Percentiles rank a stretch among this genome's conserved stretches.
Conservation (phyloP, 73 alveolate genomes). For the Paramecium primaurelia region DNA sequence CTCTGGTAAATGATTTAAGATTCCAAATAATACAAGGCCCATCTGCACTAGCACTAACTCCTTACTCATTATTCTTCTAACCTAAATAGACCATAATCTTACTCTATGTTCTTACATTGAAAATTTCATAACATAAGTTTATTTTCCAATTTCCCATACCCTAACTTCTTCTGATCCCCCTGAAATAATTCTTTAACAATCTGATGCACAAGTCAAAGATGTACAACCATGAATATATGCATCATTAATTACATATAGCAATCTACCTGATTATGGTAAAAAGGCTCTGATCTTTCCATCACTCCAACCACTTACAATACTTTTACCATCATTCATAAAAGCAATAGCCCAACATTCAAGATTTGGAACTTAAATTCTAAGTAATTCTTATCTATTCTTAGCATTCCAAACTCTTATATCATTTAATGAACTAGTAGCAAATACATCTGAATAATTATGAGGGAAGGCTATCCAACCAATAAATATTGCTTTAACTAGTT, state of each 20-base stretch:
- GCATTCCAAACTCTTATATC: conserved; percentile 97
- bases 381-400: conserved; percentile 78
- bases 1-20: conserved; percentile 83
- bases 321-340: conserved; percentile 87
- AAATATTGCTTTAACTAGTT: conserved; percentile 66
- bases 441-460: conserved; percentile 81
- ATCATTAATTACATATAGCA: conserved; percentile 84
- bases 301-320: conserved; percentile 89
- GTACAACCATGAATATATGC: conserved; percentile 92
- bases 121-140: conserved; percentile 90
- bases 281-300: conserved; percentile 97
- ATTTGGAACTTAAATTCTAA: conserved; percentile 94
- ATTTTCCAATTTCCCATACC: conserved; percentile 90
- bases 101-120: conserved; percentile 96
- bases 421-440: conserved; percentile 93
- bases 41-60: conserved; percentile 96
- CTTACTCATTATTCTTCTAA: conserved; percentile 83
- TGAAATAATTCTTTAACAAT: conserved; percentile 74
- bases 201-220: conserved; percentile 63
- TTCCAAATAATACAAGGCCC: conserved; percentile 99
- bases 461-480: conserved; percentile 94
- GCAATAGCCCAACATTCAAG: conserved; percentile 82
- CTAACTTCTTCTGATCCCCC: conserved; percentile 98
- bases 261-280: conserved; percentile 95
- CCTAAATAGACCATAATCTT: conserved; percentile 91